Evolutionary conservation across 2,329 filamentous ascomycete genomes (phyloP).

Genomic region (Colletotrichum acutatum): DNA sequence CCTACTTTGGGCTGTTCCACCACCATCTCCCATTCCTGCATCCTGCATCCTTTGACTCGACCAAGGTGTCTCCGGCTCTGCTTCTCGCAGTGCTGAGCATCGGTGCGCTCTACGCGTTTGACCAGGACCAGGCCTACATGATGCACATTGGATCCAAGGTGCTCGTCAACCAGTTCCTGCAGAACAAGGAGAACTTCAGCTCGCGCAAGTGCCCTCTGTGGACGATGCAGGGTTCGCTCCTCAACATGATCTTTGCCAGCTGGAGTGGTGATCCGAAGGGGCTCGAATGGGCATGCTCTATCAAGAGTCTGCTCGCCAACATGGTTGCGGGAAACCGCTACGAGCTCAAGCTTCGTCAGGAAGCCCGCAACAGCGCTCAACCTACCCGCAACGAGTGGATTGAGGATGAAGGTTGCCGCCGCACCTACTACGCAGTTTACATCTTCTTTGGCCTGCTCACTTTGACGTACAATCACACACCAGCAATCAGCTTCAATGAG

Average conservation of each 20-base stretch:
- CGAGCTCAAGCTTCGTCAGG: constrained; percentile 91
- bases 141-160: constrained; percentile 98
- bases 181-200: constrained; percentile 99
- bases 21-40: constrained; percentile 97
- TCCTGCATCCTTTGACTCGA: constrained; percentile 87
- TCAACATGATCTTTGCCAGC: constrained; percentile 99
- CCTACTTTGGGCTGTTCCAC: constrained; percentile 97
- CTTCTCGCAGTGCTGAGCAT: constrained; percentile 93
- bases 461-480: constrained; percentile 96
- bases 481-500: constrained; percentile 97
- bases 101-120: constrained; percentile 94
- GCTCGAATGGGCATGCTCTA: constrained; percentile 98
- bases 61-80: constrained; percentile 82
- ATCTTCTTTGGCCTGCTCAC: constrained; percentile 98
- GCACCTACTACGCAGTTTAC: constrained; percentile 98
- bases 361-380: constrained; percentile 80
- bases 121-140: constrained; percentile 96
- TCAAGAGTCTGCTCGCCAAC: constrained; percentile 97
- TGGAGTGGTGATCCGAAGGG: constrained; percentile 99
- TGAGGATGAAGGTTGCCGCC: constrained; percentile 94
- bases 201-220: constrained; percentile 96
- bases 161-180: constrained; percentile 94
- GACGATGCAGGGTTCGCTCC: constrained; percentile 96
- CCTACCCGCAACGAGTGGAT: constrained; percentile 93
- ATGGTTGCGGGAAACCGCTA: constrained; percentile 99